These are phyloP conservation scores for Irpex lacteus DNA, from an alignment of 1,284 basidiomycete genomes.

Conservation along the genomic window DNA sequence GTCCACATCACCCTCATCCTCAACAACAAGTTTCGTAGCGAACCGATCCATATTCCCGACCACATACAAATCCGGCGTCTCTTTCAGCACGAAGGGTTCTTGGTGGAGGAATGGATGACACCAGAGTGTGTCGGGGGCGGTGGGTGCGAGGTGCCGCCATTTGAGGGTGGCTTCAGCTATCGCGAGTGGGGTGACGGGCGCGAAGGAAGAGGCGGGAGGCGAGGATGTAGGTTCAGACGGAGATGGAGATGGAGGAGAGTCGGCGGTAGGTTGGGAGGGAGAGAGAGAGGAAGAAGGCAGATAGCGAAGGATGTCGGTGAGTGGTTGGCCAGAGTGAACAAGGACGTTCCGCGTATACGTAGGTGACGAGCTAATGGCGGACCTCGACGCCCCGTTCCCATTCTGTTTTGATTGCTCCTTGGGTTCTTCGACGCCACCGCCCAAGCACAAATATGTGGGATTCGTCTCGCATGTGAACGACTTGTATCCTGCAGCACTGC, in stretches of 20 bases:
- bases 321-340: conserved; percentile 85
- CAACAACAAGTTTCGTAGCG: conserved; percentile 64
- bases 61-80: conserved; percentile 88
- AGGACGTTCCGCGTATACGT: conserved; percentile 56
- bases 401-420: too few species aligned
- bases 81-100: conserved; percentile 88
- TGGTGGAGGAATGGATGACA: conserved; percentile 89
- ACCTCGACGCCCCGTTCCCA: too few species aligned
- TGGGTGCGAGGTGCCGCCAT: conserved; percentile 97
- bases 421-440: too few species aligned
- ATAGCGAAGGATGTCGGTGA: conserved; percentile 97
- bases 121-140: conserved; percentile 98
- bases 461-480: conserved; percentile 85
- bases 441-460: conserved; percentile 76
- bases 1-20: conserved; percentile 17
- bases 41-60: conserved; percentile 92
- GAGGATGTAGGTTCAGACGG: too few species aligned
- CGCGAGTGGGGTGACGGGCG: conserved; percentile 64
- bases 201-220: conserved; percentile 29
- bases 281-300: conserved; percentile 36
- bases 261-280: too few species aligned
- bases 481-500: conserved; percentile 59
- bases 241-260: too few species aligned
- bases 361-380: not conserved
- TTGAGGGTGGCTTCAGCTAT: conserved; percentile 80